These are phyloP conservation scores for Aeschynomene evenia DNA, from an alignment of 306 rosid genomes.

Conservation along the genomic window DNA sequence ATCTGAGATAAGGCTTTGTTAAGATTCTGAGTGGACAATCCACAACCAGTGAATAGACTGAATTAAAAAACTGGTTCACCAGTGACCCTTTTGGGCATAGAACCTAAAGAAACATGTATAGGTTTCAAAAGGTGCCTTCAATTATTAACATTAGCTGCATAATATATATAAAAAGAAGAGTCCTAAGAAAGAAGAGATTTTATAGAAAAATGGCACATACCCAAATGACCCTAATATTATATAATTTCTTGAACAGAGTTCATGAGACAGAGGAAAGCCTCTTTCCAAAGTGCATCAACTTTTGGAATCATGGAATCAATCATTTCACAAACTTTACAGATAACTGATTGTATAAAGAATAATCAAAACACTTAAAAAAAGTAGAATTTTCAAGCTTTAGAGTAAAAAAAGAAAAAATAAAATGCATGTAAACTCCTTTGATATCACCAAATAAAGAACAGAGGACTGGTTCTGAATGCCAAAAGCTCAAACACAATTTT, in stretches of 20 bases:
- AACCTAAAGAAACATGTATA: not conserved
- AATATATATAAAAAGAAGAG: not conserved
- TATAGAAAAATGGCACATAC: slow-evolving; percentile 21
- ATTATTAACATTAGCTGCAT: slow-evolving; percentile 5
- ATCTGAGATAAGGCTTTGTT: slow-evolving; percentile 27
- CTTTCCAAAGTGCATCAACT: slow-evolving; percentile 34
- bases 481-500: not conserved
- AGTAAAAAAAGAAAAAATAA: not conserved
- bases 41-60: slow-evolving; percentile 35
- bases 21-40: slow-evolving; percentile 50
- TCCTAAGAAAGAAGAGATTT: not conserved
- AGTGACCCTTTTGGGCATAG: slow-evolving; percentile 18
- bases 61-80: slow-evolving; percentile 27
- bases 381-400: not conserved
- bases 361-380: slow-evolving; percentile 3
- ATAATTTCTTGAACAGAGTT: slow-evolving; percentile 23
- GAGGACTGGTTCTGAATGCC: not conserved
- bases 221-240: slow-evolving; percentile 5
- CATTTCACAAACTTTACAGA: slow-evolving; percentile 24
- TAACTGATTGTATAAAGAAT: not conserved
- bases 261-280: slow-evolving; percentile 18
- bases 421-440: not conserved
- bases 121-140: slow-evolving; percentile 24
- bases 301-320: slow-evolving; percentile 34
- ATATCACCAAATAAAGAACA: slow-evolving; percentile 21